Base-by-base conservation (phyloP, 1,139 yeast species). In the Casaregolazyma suthepensis region DNA sequence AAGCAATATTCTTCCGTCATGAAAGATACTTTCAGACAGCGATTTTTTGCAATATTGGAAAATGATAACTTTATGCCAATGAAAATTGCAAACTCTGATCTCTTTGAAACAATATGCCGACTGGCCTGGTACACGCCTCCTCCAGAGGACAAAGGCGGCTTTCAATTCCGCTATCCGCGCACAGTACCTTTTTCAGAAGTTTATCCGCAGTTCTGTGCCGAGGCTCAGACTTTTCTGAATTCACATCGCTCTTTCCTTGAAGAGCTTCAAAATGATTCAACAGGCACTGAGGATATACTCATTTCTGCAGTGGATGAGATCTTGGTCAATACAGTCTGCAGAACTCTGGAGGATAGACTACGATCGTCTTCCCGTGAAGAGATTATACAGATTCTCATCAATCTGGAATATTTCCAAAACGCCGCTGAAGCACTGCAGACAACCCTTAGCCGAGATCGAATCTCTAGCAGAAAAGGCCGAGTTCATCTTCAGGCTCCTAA, bases 61-160 rank as follows among this genome's bases (percentile, higher is more conserved):
- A 84, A 85, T 22, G 97, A 91, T 66, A 95, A 88, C 64, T 88
- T 89, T 63, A 88, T 87, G 88, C 96, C 97, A 9, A 78, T 90
- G 72, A 79, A 79, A 0, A 83, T 90, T 37, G 79, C 82, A 56
- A 82, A 81, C 52, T 68, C 73, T 51, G 73, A 75, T 17, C 79
- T 85, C 51, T 88, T 83, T 66, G 83, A 82, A 19, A 81, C 78
- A 63, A 81, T 85, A 50, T 75, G 83, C 63, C 74, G 75, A 53
- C 75, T 82, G 17, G 79, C 90, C 57, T 90, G 96, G 89, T 86
- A 85, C 66, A 78, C 79, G 56, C 61, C 56, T 29, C 52, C 58
- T 2, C 29, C 48, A 48, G 77, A 79, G 1, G 74, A 52, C 75
- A 79, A 31, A 62, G 67, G 47, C 58, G 63, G 51, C 2, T 5